Evolutionary conservation across 805 yeast species (phyloP), one percentile per base, ranked within the genome.

Genomic region (Nakazawaea ishiwadae): DNA sequence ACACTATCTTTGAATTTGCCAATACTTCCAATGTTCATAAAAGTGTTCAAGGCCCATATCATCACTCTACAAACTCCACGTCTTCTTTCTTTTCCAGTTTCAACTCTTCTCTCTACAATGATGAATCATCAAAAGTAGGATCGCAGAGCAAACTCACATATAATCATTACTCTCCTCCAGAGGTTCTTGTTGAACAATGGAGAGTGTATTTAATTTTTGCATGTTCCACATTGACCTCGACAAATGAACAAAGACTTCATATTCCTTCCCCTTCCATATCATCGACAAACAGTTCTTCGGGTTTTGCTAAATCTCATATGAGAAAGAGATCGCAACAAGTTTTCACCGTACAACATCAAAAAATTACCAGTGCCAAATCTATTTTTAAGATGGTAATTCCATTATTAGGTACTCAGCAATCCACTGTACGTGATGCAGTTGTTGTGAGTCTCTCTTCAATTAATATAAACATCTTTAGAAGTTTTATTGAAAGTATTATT

Each of bases 331-430:
- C 91, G 1, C 80, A 84, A 51, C 96, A 85, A 46, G 72, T 84
- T 51, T 76, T 84, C 52, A 86, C 86, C 0, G 75, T 88, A 27
- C 96, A 88, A 52, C 95, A 86, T 51, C 95, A 89, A 55, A 84
- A 87, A 38, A 90, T 93, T 42, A 90, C 96, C 1, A 87, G 96
- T 46, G 97, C 96, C 0, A 81, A 83, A 45, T 82, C 96, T 0
- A 81, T 93, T 2, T 93, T 93, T 64, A 75, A 82, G 43, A 80
- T 93, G 82, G 90, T 88, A 0, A 66, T 88, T 29, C 97, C 97
- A 0, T 65, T 93, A 21, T 60, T 93, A 36, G 80, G 76, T 21
- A 79, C 89, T 0, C 77, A 79, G 2, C 87, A 85, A 45, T 69
- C 73, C 3, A 68, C 79, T 48, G 76, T 93, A 7, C 70, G 86